Conservation (phyloP, 2,329 filamentous ascomycete genomes). For the Pochonia chlamydosporia region DNA sequence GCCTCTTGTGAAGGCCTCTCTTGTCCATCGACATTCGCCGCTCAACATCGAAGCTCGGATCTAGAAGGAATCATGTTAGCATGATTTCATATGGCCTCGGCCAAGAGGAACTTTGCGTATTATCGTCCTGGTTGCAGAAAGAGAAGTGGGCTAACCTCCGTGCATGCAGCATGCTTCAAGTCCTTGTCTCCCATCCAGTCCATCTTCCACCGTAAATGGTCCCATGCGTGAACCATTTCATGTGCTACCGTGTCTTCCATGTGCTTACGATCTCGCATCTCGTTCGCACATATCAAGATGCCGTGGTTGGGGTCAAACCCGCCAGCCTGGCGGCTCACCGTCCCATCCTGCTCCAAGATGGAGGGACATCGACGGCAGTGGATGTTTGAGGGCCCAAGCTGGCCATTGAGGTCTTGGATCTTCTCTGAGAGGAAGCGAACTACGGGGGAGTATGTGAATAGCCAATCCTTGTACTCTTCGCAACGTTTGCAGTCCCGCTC, state of each 20-base stretch:
- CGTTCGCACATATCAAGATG: constrained; percentile 89
- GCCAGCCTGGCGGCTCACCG: constrained; percentile 61
- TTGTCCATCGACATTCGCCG: constrained; percentile 86
- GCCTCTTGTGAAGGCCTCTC: constrained; percentile 77
- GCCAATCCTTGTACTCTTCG: constrained; percentile 76
- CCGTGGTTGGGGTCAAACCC: constrained; percentile 85
- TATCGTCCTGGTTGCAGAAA: background rate
- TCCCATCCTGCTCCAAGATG: constrained; percentile 48
- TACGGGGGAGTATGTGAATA: constrained; percentile 77
- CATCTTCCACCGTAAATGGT: constrained; percentile 86
- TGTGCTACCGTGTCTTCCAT: constrained; percentile 92
- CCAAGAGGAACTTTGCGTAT: background rate
- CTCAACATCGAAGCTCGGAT: constrained; percentile 90
- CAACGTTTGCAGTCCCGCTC: constrained; percentile 72
- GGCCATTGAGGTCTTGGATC: constrained; percentile 71
- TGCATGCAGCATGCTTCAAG: constrained; percentile 85
- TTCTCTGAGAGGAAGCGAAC: constrained; percentile 83
- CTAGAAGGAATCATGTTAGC: constrained; percentile 32
- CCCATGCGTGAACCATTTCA: constrained; percentile 97
- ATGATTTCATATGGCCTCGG: background rate
- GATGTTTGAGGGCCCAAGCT: constrained; percentile 69
- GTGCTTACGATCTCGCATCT: constrained; percentile 72
- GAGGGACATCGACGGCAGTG: constrained; percentile 73
- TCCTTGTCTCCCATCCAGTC: constrained; percentile 67
- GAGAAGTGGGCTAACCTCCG: constrained; percentile 59